Evolutionary conservation across 495 filamentous ascomycete species (phyloP), one percentile per base, ranked within the genome.

Genomic region (Tuber umbilicatum): DNA sequence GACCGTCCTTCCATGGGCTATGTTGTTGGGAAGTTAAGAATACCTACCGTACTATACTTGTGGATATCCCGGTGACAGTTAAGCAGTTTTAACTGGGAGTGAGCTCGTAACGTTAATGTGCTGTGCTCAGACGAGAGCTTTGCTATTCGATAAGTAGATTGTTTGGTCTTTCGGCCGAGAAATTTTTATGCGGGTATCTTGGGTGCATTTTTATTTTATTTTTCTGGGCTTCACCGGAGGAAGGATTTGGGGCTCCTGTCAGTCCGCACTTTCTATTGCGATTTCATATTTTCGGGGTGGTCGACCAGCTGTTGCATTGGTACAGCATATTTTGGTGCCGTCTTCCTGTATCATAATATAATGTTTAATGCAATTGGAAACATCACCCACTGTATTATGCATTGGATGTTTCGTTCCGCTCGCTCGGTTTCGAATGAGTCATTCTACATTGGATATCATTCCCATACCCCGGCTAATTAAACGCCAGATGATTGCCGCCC

Each of bases 321-420:
- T 19, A 27, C 9, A 10, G n/a, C 10, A 35, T 27, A 7, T 31
- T 35, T 64, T 31, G 14, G 14, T 64, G 27, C 10, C 27, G 1
- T 2, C 27, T 17, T 64, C 27, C 55, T 35, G 14, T 35, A 35
- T 64, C 27, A 64, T 64, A n/a, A n/a, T n/a, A n/a, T n/a, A n/a
- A n/a, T n/a, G n/a, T n/a, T n/a, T n/a, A n/a, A 64, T 35, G 55
- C 27, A 35, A 64, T 64, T 64, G 55, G 27, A 64, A 64, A 64
- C 55, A 64, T 64, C 35, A 64, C 2, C 14, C 7, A 64, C 35
- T 19, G 35, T 64, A 64, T 64, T 19, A 64, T 64, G 55, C 55
- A 2, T 35, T 14, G 14, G 27, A 35, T 64, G 27, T 19, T 64
- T 64, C 27, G 27, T 35, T 7, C 55, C 55, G 14, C 27, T 64